Base-by-base conservation (phyloP, 495 filamentous ascomycete species). In the Penicillium samsonianum region DNA sequence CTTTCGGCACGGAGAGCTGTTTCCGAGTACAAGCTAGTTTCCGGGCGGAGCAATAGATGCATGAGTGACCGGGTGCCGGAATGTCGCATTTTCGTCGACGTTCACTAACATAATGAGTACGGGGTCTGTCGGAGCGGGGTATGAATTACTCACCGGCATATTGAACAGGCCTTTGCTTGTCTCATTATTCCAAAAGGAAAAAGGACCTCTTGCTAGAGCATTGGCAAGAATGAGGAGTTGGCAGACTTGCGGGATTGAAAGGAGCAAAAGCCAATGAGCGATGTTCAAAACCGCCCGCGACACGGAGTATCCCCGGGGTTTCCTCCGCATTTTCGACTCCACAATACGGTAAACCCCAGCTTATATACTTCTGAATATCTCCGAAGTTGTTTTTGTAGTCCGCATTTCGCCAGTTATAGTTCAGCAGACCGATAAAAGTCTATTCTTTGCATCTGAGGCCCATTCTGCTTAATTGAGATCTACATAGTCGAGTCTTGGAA, bases 81-180 rank as follows among this genome's bases (percentile, higher is more conserved):
- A 49, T 54, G 26, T 65, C 53, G 26, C 58, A 61, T 50, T 37
- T 61, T 40, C 61, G 60, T 4, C 57, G 55, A 31, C 57, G 48
- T 51, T 56, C 49, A 55, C 62, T 60, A 19, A 28, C 5, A 25
- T 20, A 22, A 30, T 55, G 11, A 57, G 41, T 14, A 31, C 1
- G 14, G 4, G 22, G 41, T 43, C 2, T 38, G 19, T 6, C 20
- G 8, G 17, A n/a, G 3, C 0, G 6, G 35, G 16, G 23, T 35
- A 23, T 16, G 40, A 17, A 28, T 7, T 14, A 25, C 63, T 56
- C 59, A 60, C 57, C 61, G 56, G n/a, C 54, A 59, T 45, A 20
- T n/a, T 33, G 40, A 49, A 43, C 53, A 65, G 14, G 57, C 61
- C 38, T 60, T 65, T 53, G 55, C 67, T 52, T 50, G 45, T 63